Base-by-base conservation (phyloP, 305 asterid species). In the Andrographis paniculata region DNA sequence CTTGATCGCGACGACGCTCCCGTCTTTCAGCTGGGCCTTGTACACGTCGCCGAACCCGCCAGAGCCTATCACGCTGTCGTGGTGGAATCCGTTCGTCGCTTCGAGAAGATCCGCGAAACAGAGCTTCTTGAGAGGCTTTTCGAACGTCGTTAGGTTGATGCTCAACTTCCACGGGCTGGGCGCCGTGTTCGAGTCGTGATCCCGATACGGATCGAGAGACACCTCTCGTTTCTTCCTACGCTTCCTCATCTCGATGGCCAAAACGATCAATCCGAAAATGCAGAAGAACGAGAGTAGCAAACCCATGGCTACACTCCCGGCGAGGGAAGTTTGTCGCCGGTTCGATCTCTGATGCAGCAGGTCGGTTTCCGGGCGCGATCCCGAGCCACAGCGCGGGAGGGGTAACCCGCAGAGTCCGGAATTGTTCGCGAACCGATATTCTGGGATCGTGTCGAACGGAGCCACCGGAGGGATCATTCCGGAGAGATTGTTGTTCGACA, bases 381-480 rank as follows among this genome's bases (percentile, higher is more conserved):
- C 48, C 63, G 1, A 73, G 12, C 45, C 8, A 8, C 60, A 64
- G 61, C 96, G 13, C 0, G 76, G 74, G 1, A 89, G 84, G 40
- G 98, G 98, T 70, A 74, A 78, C 10, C 96, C 98, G 46, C 98
- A 89, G 12, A 89, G 96, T 4, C 94, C 96, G 0, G 94, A 72
- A 42, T 78, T 89, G 49, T 89, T 89, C 0, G 69, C 66, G 36
- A 82, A 89, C 50, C 79, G 56, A 42, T 57, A 60, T 27, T 74
- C 94, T 0, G 84, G 88, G 52, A 89, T 80, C 0, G 98, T 89
- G 52, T 76, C 94, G 11, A 89, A 80, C 2, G 93, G 94, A 20
- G 88, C 82, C 1, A 84, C 74, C 41, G 76, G 73, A 0, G 98
- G 98, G 38, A 89, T 89, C 65, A 39, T 20, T 36, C 98, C 98